Percentiles rank a stretch among this genome's conserved stretches.
phyloP scores from a whole-genome alignment of 202 grass and related monocot species.

The Carex sylvatica region DNA sequence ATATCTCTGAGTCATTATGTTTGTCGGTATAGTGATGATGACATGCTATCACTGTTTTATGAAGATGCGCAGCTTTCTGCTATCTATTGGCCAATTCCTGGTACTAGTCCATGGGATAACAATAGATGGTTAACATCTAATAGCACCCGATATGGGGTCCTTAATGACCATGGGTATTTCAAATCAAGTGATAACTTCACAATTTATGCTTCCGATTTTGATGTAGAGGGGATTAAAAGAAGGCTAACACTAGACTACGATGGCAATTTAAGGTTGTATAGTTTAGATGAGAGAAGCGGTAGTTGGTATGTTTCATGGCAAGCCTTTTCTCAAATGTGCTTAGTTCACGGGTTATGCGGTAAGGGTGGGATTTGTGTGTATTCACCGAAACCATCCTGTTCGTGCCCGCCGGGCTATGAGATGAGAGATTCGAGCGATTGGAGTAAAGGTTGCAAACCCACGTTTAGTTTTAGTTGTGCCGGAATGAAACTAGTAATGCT shows the following conservation, averaged over 20 bases:
- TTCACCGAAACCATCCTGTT: conserved; percentile 38
- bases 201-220: conserved; percentile 40
- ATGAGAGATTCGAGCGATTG: conserved; percentile 44
- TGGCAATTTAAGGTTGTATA: conserved; percentile 65
- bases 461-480: conserved; percentile 23
- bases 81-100: conserved; percentile 61
- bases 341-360: conserved; percentile 53
- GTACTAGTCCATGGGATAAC: conserved; percentile 40
- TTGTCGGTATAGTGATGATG: conserved; percentile 32
- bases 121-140: conserved; percentile 35
- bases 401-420: conserved; percentile 51
- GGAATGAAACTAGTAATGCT: conserved; percentile 34
- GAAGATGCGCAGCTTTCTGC: conserved; percentile 32
- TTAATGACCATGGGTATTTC: conserved; percentile 37
- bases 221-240: conserved; percentile 35
- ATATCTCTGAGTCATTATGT: conserved; percentile 10
- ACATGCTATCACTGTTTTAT: conserved; percentile 40
- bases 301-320: conserved; percentile 47
- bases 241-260: conserved; percentile 56
- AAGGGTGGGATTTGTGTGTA: conserved; percentile 59
- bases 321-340: conserved; percentile 31
- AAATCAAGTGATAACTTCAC: conserved; percentile 37
- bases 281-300: conserved; percentile 32
- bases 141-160: conserved; percentile 33
- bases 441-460: conserved; percentile 48